Base-by-base conservation (phyloP, 176 grass and related monocot genomes). In the Rhipidocladum racemiflorum region DNA sequence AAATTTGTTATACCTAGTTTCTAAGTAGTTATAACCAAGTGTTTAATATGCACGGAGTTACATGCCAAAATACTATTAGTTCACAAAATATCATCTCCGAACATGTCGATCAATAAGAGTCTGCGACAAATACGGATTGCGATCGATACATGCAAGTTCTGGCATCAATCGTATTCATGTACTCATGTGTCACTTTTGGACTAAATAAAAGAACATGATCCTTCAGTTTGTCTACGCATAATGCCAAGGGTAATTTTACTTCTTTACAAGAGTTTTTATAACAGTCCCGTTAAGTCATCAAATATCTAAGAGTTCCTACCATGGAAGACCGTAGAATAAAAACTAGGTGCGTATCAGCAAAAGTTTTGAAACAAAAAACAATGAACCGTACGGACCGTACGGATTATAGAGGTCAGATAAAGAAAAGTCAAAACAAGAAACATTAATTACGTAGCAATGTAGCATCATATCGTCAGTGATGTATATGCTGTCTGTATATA, bases 301-400 rank as follows among this genome's bases (percentile, higher is more conserved):
- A 59, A 60, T 59, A 44, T 76, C 24, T 46, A 69, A 24, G 36
- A 12, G 44, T 34, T 24, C 59, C 18, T 72, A 11, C 29, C 15
- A 21, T 51, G 10, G 14, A 68, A 29, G 35, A 43, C 34, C 18
- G 39, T 70, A 32, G 24, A n/a, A 45, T 46, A 17, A 82, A 72
- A 34, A 74, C 32, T 65, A 43, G 7, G 16, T 9, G 25, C 7
- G 28, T 68, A 46, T 56, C 82, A 77, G 72, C 49, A 44, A 0
- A 68, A 53, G 8, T 2, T 80, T 86, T 44, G 39, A 54, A 68
- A 66, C 14, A 12, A 4, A 59, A 12, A 55, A 24, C 4, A 32
- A 55, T 11, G 55, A 1, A 55, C 17, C 51, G 79, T 79, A 82
- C 63, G 72, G 79, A 76, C 57, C 63, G 72, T 82, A 82, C 85